Percentiles rank a stretch among this genome's conserved stretches.
Conservation (phyloP, 108 stramenopile genomes). For the Skeletonema menzelii region DNA sequence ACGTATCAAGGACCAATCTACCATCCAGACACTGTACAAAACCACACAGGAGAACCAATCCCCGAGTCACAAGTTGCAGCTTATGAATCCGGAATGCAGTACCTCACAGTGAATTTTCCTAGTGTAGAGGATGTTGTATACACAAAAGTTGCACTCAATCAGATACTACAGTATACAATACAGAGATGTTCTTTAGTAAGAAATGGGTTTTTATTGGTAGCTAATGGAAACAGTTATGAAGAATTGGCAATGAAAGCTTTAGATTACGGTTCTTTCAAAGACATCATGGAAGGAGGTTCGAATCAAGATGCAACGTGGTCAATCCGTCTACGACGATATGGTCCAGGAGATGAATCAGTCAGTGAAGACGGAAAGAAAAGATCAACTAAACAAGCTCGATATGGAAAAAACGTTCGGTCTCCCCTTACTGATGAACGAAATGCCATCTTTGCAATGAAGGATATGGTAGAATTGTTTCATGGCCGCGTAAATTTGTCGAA, state of each 20-base stretch:
- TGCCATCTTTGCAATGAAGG: conserved; percentile 57
- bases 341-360: conserved; percentile 7
- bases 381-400: conserved; percentile 36
- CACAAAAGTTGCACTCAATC: background rate
- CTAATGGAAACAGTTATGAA: conserved; percentile 45
- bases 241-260: conserved; percentile 41
- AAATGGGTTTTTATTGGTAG: conserved; percentile 61
- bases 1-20: conserved; percentile 26
- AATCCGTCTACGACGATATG: conserved; percentile 74
- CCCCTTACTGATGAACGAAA: conserved; percentile 57
- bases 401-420: conserved; percentile 73
- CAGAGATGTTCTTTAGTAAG: conserved; percentile 76
- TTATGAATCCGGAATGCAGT: conserved; percentile 83
- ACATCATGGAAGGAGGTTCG: conserved; percentile 52
- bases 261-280: conserved; percentile 54
- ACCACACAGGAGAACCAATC: conserved; percentile 23
- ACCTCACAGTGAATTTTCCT: conserved; percentile 26
- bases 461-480: conserved; percentile 56
- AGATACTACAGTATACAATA: conserved; percentile 32
- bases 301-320: conserved; percentile 71
- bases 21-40: conserved; percentile 35
- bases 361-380: background rate
- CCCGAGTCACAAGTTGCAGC: conserved; percentile 19
- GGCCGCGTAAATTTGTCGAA: conserved; percentile 69
- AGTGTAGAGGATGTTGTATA: background rate